These are phyloP conservation scores for Dissophora ornata DNA, from an alignment of 192 early-diverging fungal species.

Conservation along the genomic window DNA sequence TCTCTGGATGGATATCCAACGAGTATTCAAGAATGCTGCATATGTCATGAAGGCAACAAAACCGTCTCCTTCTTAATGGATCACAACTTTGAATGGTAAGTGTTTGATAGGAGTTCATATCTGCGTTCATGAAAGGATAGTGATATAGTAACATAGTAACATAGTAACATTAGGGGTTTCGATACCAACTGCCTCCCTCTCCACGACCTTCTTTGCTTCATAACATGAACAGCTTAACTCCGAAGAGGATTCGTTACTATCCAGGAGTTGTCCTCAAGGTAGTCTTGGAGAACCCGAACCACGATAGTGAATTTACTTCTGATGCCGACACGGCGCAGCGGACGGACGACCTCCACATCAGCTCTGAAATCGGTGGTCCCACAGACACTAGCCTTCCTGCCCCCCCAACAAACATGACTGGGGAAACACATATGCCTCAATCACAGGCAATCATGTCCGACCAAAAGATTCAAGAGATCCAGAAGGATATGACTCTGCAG, in stretches of 20 bases:
- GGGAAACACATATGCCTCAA: background rate
- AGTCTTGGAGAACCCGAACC: background rate
- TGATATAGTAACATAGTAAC: too few species aligned
- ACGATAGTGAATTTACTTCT: background rate
- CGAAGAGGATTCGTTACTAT: background rate
- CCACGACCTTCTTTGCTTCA: background rate
- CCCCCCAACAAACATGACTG: too few species aligned
- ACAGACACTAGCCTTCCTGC: too few species aligned
- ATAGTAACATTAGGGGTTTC: too few species aligned
- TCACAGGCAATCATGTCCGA: background rate
- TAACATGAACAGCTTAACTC: constrained; percentile 19
- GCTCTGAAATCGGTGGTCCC: too few species aligned
- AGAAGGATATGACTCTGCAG: too few species aligned
- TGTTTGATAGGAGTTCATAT: background rate
- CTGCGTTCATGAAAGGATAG: background rate
- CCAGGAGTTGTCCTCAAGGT: background rate
- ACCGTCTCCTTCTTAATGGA: constrained; percentile 2
- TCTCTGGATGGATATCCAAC: constrained; percentile 18
- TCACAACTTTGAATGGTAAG: constrained; percentile 5
- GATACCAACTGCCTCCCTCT: background rate
- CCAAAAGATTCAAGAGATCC: too few species aligned
- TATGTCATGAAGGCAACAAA: background rate
- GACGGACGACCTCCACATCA: too few species aligned
- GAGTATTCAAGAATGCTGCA: background rate
- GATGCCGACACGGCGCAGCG: background rate